Evolutionary conservation across 257 asterid species (phyloP).

Genomic region (Nicotiana sylvestris): DNA sequence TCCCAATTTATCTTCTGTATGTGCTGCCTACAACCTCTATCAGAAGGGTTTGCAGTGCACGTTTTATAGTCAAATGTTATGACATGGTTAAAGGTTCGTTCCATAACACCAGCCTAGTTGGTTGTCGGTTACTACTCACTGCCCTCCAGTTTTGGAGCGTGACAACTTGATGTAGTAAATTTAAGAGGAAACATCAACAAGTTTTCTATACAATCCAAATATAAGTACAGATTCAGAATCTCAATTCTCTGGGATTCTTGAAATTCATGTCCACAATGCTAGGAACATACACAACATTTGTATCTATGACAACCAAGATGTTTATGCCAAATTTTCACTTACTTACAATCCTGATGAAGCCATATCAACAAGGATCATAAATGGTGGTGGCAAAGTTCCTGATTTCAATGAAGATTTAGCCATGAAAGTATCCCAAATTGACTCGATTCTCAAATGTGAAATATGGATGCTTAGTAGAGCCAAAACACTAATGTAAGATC

Average conservation of each 20-base stretch:
- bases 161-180: no score
- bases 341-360: slow-evolving; percentile 57
- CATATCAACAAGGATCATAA: slow-evolving; percentile 39
- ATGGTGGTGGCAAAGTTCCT: slow-evolving; percentile 54
- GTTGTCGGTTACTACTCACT: no score
- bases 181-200: slow-evolving; percentile 1
- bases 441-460: slow-evolving; percentile 62
- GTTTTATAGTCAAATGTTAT: no score
- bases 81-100: no score
- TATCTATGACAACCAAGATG: slow-evolving; percentile 68
- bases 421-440: slow-evolving; percentile 34
- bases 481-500: slow-evolving; percentile 59
- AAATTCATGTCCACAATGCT: slow-evolving; percentile 59
- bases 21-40: no score
- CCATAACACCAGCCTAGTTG: no score
- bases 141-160: no score
- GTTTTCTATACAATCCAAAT: slow-evolving; percentile 5
- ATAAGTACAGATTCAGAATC: slow-evolving; percentile 8
- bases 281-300: slow-evolving; percentile 73
- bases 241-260: slow-evolving; percentile 35
- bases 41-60: no score
- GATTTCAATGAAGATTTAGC: slow-evolving; percentile 42
- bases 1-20: no score
- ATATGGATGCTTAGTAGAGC: slow-evolving; percentile 74
- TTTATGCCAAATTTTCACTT: slow-evolving; percentile 66